Evolutionary conservation across 208 protist genomes (phyloP).

Genomic region (Leptomonas pyrrhocoris): DNA sequence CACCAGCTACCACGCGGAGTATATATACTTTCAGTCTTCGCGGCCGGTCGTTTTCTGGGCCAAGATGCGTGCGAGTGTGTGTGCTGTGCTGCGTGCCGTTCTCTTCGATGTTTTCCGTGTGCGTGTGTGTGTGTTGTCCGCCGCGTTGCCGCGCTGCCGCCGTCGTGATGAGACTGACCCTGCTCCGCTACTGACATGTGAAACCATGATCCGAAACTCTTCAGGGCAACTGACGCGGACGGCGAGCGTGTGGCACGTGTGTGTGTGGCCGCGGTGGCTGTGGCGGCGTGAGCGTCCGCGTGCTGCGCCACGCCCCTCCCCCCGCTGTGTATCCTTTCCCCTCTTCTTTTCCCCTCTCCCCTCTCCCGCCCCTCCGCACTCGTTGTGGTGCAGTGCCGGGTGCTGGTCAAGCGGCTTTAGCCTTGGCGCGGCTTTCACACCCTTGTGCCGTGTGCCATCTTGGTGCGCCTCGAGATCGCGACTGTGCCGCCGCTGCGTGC

Average conservation of each 20-base stretch:
- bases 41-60: slow-evolving; percentile 30
- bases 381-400: not conserved
- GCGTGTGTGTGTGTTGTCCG: not conserved
- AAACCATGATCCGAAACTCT: slow-evolving; percentile 37
- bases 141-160: slow-evolving; percentile 4
- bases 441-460: slow-evolving; percentile 42
- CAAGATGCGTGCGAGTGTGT: slow-evolving; percentile 13
- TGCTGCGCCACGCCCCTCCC: too few species aligned
- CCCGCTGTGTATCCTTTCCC: too few species aligned
- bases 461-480: slow-evolving; percentile 39
- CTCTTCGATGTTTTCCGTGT: slow-evolving; percentile 2
- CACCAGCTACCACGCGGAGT: slow-evolving; percentile 27
- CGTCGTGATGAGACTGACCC: slow-evolving; percentile 33
- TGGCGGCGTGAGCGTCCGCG: too few species aligned
- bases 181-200: slow-evolving; percentile 39
- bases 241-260: not conserved
- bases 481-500: slow-evolving; percentile 14
- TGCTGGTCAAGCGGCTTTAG: slow-evolving; percentile 38
- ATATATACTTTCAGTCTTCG: slow-evolving; percentile 21
- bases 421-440: slow-evolving; percentile 44
- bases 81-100: not conserved
- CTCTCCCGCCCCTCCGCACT: not conserved
- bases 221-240: slow-evolving; percentile 35
- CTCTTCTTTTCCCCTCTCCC: not conserved
- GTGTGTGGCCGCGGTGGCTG: too few species aligned